These are phyloP conservation scores for Aspergillus sp. DNA, from an alignment of 2,329 filamentous ascomycete genomes.

Conservation along the genomic window DNA sequence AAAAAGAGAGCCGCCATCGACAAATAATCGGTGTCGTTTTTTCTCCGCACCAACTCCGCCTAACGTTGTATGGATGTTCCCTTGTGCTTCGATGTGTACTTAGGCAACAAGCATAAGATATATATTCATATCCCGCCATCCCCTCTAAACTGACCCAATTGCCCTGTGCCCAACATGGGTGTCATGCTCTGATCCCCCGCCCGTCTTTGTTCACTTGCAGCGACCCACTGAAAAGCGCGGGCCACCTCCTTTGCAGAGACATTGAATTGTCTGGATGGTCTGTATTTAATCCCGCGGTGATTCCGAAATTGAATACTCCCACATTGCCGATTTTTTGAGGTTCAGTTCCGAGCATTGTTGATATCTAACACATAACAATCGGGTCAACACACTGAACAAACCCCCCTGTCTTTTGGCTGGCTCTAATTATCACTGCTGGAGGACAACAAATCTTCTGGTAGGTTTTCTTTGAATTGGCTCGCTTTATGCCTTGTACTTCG, in stretches of 20 bases:
- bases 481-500: not conserved
- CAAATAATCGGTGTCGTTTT: not conserved
- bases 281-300: not conserved
- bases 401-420: not conserved
- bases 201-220: conserved; percentile 5
- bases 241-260: conserved; percentile 7
- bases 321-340: not conserved
- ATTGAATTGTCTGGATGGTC: conserved; percentile 5
- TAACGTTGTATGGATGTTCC: not conserved
- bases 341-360: conserved; percentile 1
- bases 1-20: not conserved
- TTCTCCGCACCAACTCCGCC: conserved; percentile 1
- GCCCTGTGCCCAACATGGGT: not conserved
- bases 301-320: conserved; percentile 5
- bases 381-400: conserved; percentile 1
- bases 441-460: not conserved
- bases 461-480: not conserved
- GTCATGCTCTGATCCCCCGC: not conserved
- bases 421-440: not conserved
- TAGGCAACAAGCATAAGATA: not conserved
- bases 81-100: not conserved
- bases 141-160: not conserved
- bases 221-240: conserved; percentile 1
- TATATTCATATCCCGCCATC: not conserved
- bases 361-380: not conserved